Evolutionary conservation across 345 rosid species (phyloP).

Genomic region (Hibiscus mutabilis): DNA sequence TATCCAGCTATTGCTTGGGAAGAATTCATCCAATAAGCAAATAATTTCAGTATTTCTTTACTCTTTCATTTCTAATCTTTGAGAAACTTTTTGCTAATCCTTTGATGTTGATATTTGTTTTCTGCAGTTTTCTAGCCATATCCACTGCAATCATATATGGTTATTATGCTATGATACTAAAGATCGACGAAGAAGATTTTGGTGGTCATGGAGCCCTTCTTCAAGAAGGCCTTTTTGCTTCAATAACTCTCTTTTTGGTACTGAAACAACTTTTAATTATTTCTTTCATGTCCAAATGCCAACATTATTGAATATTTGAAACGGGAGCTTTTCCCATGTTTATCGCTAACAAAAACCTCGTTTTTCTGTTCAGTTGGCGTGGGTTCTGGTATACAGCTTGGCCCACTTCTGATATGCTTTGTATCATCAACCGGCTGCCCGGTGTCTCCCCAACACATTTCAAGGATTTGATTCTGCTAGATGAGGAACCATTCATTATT

Average conservation of each 20-base stretch:
- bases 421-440: slow-evolving; percentile 11
- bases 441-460: neutral
- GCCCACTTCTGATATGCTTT: slow-evolving; percentile 54
- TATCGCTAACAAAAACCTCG: slow-evolving; percentile 7
- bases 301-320: neutral
- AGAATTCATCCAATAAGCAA: neutral
- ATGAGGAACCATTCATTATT: slow-evolving; percentile 22
- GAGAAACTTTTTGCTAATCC: neutral
- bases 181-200: slow-evolving; percentile 86
- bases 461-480: neutral
- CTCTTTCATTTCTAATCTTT: neutral
- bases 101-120: slow-evolving; percentile 15
- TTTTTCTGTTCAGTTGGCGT: slow-evolving; percentile 62
- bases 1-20: neutral
- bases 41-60: neutral
- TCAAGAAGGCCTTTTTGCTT: slow-evolving; percentile 93
- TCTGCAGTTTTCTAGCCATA: slow-evolving; percentile 56
- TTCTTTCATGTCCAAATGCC: slow-evolving; percentile 2
- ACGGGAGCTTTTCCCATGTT: neutral
- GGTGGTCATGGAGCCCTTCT: slow-evolving; percentile 94
- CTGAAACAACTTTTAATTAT: neutral
- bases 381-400: slow-evolving; percentile 95
- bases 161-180: slow-evolving; percentile 73
- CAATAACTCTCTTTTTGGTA: slow-evolving; percentile 88
- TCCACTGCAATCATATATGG: slow-evolving; percentile 75